Conservation (phyloP, 176 grass and related monocot genomes). For the Zea mays region DNA sequence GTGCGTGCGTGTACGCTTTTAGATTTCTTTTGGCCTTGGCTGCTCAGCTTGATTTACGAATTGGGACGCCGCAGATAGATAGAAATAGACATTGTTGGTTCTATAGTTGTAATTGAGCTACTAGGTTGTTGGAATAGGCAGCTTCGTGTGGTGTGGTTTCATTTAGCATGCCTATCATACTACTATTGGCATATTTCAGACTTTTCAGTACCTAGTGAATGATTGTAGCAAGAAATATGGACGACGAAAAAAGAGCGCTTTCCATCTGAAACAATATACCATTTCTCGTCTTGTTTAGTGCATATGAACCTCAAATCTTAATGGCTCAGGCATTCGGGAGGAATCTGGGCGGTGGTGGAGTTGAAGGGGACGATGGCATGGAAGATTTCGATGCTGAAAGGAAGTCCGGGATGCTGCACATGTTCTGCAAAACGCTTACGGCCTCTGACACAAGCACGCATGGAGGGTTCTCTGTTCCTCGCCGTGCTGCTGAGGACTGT, state of each 20-base stretch:
- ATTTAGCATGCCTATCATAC: conserved; percentile 7
- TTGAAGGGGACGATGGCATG: conserved; percentile 52
- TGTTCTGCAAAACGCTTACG: conserved; percentile 99
- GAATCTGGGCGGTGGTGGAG: conserved; percentile 40
- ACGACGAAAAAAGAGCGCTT: not conserved
- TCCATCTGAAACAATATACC: not conserved
- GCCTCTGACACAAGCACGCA: conserved; percentile 98
- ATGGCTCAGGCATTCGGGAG: conserved; percentile 56
- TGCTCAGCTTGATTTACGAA: not conserved
- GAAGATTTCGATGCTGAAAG: conserved; percentile 55
- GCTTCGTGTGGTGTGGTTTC: conserved; percentile 5
- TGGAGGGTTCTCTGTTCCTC: conserved; percentile 98
- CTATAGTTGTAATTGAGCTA: not conserved
- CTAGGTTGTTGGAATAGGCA: not conserved
- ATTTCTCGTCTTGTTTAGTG: not conserved
- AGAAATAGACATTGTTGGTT: not conserved
- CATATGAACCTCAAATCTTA: conserved; percentile 19
- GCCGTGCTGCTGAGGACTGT: conserved; percentile 94
- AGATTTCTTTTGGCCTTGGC: conserved; percentile 25
- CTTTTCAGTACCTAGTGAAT: not conserved
- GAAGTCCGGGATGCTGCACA: conserved; percentile 70
- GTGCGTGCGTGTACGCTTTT: not conserved
- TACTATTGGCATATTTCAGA: not conserved
- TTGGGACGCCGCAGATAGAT: not conserved
- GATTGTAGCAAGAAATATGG: not conserved